Evolutionary conservation across 257 asterid genomes (phyloP), one percentile per base, ranked within the genome.

Genomic region (Solanum chmielewskii): DNA sequence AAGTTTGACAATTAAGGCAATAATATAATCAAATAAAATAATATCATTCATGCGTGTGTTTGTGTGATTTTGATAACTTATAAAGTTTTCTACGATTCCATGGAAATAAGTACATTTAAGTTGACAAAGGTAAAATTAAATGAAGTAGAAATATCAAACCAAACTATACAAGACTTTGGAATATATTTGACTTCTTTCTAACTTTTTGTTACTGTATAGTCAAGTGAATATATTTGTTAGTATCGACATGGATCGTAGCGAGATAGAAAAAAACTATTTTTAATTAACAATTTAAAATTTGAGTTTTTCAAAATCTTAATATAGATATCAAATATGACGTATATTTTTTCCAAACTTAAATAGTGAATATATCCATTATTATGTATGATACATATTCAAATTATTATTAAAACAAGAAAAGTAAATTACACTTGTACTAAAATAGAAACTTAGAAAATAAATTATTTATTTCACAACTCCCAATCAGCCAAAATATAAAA

Each of bases 391-490:
- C 6, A 25, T 9, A 27, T 10, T 10, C 41, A 3, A 78, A 78
- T 25, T 25, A 25, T 8, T 25, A 25, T 8, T 59, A 3, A 11
- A 15, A 80, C 5, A 2, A 45, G 3, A 18, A 16, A 27, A 47
- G 5, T 2, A 80, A 18, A 27, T 47, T 14, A 15, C 9, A 45
- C 4, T 25, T 3, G 21, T 13, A 68, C 35, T n/a, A 64, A 29
- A 11, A 59, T 56, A 59, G 20, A 81, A 18, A 49, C 68, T 18
- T 49, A 6, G 69, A 27, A 52, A 21, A 49, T 49, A 49, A 49
- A 81, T 81, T 81, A 81, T 81, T 81, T 81, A 80, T 80, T 81
- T 49, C 69, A 81, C 85, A 81, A 49, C 68, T 49, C 69, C 31
- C 31, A 77, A 42, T 77, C 60, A n/a, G 56, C 83, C 23, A 47